Evolutionary conservation across 495 filamentous ascomycete genomes (phyloP), one percentile per base, ranked within the genome.

Genomic region (Friedmanniomyces endolithicus): DNA sequence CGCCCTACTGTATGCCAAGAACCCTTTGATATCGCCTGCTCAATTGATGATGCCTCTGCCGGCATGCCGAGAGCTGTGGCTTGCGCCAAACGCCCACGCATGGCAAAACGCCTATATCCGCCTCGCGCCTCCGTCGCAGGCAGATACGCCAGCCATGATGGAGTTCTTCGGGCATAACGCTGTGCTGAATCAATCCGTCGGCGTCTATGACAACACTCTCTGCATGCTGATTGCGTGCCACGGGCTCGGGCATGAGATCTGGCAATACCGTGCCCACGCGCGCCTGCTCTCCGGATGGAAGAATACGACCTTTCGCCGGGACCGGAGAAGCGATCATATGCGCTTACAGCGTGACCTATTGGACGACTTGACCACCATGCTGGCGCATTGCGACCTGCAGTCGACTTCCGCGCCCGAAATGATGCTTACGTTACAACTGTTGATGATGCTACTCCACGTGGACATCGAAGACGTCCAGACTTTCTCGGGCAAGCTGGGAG

Each of bases 381-480:
- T 40, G 3, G 47, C 47, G 6, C 27, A 56, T 33, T 56, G 54
- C 24, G 54, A 56, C 14, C 8, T 56, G 11, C 46, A 56, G 34
- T 35, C 11, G 7, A 43, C 20, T 24, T n/a, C 29, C 6, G 9
- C 47, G 7, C 35, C 47, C 8, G 54, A 56, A 37, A 44, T 56
- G 35, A 50, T 51, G 37, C 61, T 83, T 3, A 57, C 80, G 1
- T 60, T 78, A 1, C 73, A 83, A 51, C 65, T 80, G 0, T 64
- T 81, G 0, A 66, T 77, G 12, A 76, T 83, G 72, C 70, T 76
- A 50, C 65, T 83, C 0, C 69, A 82, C 61, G 73, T 80, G 19
- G 47, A 78, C 0, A 70, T 82, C 0, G 80, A 82, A 49, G 80
- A 83, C 43, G 70, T 84, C 0, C 79, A 85, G 56, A 72, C 78